Evolutionary conservation across 495 filamentous ascomycete genomes (phyloP), one percentile per base, ranked within the genome.

Genomic region (Monascus purpureus): DNA sequence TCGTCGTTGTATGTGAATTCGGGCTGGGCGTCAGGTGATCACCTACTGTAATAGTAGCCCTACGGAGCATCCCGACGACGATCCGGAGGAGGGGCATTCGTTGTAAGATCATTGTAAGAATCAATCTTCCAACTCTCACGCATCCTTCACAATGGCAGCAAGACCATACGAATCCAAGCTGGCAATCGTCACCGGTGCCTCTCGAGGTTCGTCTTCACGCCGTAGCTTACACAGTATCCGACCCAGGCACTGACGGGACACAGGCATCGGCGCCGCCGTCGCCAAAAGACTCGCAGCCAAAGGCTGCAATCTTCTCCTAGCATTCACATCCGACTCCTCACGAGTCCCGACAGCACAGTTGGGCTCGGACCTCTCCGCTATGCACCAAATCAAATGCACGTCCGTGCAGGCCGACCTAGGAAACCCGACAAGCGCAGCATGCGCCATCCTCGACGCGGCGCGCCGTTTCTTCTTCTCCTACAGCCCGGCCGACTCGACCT

Each of bases 401-500:
- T 20, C 20, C 14, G 35, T 37, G 14, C 35, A 37, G 26, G 35
- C 35, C 6, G 35, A 37, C 22, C 35, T 37, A 5, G 19, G 20
- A 13, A 13, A 25, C 16, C 35, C 35, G 4, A 29, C 11, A 11
- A 13, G 6, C 2, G 35, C 35, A 2, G 25, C 28, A 14, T 29
- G 27, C 0, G 31, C 24, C 9, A 37, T 37, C 9, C 6, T 37
- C 19, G 35, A 37, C 2, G 35, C 35, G 2, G 35, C 35, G 3
- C 30, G 26, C 12, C 16, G 13, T 8, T 19, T 37, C 5, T 37
- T 31, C 22, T 31, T 19, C 9, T 31, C 35, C 9, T 37, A 32
- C 33, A 12, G 13, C 4, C 2, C 32, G 1, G 4, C 22, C 13
- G 20, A 22, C 20, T 5, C 20, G 5, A 22, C 52, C 9, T 70